These are phyloP conservation scores for Colletotrichum sp. DNA, from an alignment of 2,329 filamentous ascomycete species.

Conservation along the genomic window DNA sequence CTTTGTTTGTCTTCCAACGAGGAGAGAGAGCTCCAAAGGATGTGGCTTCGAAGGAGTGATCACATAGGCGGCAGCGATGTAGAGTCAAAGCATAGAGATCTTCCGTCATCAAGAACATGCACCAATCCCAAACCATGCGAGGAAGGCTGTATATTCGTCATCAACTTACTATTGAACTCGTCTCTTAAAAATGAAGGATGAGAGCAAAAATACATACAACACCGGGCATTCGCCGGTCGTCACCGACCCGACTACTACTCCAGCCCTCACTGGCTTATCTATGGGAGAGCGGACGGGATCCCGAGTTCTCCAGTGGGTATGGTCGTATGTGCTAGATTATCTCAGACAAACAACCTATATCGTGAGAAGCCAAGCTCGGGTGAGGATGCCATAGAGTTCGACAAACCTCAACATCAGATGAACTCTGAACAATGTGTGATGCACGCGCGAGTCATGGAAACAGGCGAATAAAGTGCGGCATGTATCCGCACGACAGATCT, in stretches of 20 bases:
- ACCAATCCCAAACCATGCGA: no score
- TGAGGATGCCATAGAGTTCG: neutral
- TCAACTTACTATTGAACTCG: neutral
- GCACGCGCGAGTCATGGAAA: neutral
- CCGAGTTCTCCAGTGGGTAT: neutral
- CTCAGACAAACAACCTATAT: neutral
- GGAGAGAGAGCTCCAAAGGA: constrained; percentile 40
- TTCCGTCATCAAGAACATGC: neutral
- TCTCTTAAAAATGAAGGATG: neutral
- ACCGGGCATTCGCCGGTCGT: no score
- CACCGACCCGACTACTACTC: no score
- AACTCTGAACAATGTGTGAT: neutral
- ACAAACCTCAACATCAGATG: neutral
- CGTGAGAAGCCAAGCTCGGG: neutral
- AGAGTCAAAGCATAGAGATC: neutral
- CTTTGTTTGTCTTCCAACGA: constrained; percentile 69
- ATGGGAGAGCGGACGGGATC: neutral
- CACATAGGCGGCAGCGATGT: neutral
- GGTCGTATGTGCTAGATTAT: fast-evolving
- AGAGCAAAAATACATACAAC: no score
- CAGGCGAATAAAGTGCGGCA: neutral
- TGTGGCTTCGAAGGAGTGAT: neutral
- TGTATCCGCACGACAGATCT: neutral
- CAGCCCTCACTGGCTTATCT: no score
- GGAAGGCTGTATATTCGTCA: neutral